These are phyloP conservation scores for Scutellaria baicalensis DNA, from an alignment of 257 asterid species.

Conservation along the genomic window DNA sequence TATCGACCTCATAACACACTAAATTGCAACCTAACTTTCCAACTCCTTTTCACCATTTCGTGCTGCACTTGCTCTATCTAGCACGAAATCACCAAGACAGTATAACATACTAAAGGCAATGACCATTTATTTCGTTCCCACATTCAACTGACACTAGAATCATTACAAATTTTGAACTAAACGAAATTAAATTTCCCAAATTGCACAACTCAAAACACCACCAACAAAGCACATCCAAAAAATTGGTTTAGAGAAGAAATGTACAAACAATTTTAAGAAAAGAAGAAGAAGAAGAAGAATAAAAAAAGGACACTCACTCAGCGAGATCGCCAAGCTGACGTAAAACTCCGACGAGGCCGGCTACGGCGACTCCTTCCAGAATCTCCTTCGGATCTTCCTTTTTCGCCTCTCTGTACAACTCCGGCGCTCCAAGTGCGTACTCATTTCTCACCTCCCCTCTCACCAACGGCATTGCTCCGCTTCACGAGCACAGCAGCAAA, in stretches of 20 bases:
- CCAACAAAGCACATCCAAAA: not conserved
- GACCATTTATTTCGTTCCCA: not conserved
- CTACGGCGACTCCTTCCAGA: constrained; percentile 75
- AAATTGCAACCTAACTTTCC: not conserved
- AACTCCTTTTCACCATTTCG: constrained; percentile 4
- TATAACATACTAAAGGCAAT: not conserved
- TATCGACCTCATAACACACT: not conserved
- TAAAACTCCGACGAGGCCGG: constrained; percentile 83
- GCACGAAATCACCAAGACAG: not conserved
- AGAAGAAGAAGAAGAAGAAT: no score
- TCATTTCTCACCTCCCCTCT: constrained; percentile 72
- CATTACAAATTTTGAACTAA: not conserved
- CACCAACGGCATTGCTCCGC: constrained; percentile 64
- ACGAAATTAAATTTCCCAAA: not conserved
- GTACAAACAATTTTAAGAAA: not conserved
- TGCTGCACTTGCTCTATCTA: no score
- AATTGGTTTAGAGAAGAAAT: not conserved
- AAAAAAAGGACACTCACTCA: constrained; percentile 44
- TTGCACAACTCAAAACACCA: not conserved
- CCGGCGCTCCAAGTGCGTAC: constrained; percentile 77
- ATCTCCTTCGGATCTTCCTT: constrained; percentile 79
- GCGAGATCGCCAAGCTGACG: constrained; percentile 97
- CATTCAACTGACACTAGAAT: not conserved
- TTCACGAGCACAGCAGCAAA: not conserved
- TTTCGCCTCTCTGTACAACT: constrained; percentile 42